Conservation (phyloP, 1,284 basidiomycete genomes). For the Fistulina hepatica region DNA sequence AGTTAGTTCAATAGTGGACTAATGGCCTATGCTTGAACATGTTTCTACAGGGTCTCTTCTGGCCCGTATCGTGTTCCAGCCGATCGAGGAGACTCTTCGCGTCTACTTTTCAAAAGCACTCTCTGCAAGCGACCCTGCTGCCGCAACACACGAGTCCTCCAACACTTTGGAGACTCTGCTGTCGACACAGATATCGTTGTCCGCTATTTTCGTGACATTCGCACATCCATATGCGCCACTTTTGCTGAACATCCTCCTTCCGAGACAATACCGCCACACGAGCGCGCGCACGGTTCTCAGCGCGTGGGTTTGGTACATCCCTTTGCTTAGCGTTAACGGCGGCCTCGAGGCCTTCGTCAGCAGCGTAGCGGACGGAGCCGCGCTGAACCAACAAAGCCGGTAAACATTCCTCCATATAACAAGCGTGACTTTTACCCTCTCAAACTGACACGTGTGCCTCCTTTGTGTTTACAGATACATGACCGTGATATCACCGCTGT, state of each 20-base stretch:
- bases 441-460: slow-evolving; percentile 1
- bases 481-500: slow-evolving; percentile 51
- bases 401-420: slow-evolving; percentile 17
- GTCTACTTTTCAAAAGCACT: slow-evolving; percentile 65
- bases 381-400: slow-evolving; percentile 57
- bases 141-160: slow-evolving; percentile 25
- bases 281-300: slow-evolving; percentile 66
- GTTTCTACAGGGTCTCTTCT: slow-evolving; percentile 66
- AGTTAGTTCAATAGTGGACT: slow-evolving; percentile 16
- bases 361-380: slow-evolving; percentile 55
- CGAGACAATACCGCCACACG: slow-evolving; percentile 51
- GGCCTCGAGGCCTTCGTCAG: slow-evolving; percentile 83
- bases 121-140: slow-evolving; percentile 1
- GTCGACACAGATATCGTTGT: slow-evolving; percentile 57
- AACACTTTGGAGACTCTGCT: slow-evolving; percentile 43
- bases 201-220: slow-evolving; percentile 65
- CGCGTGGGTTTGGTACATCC: slow-evolving; percentile 80
- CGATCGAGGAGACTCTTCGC: slow-evolving; percentile 82
- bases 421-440: slow-evolving; percentile 3
- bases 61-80: slow-evolving; percentile 86
- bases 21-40: not conserved
- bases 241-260: slow-evolving; percentile 60
- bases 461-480: slow-evolving; percentile 41
- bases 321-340: slow-evolving; percentile 81
- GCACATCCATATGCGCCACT: slow-evolving; percentile 65